phyloP scores from a whole-genome alignment of 2,329 filamentous ascomycete species.

The Coniella vitis region DNA sequence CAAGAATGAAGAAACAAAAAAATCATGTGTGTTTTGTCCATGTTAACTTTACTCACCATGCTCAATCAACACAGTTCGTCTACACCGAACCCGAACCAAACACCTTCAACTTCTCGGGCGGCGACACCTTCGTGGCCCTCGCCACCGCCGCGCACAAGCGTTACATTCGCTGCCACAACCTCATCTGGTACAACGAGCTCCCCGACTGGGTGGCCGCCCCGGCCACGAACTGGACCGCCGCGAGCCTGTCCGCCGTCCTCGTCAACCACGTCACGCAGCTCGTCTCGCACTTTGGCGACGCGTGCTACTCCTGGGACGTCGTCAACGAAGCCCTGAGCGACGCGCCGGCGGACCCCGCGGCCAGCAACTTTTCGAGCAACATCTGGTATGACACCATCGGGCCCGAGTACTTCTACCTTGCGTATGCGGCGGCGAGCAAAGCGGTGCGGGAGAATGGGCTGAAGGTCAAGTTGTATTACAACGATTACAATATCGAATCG shows the following conservation, averaged over 20 bases:
- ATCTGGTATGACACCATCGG: slow-evolving; percentile 47
- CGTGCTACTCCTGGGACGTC: slow-evolving; percentile 47
- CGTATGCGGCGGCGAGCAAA: slow-evolving; percentile 42
- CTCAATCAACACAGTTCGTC: slow-evolving; percentile 1
- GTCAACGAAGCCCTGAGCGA: slow-evolving; percentile 53
- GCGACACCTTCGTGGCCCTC: slow-evolving; percentile 41
- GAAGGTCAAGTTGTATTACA: slow-evolving; percentile 50
- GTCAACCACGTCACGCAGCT: slow-evolving; percentile 45
- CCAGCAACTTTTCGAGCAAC: slow-evolving; percentile 38
- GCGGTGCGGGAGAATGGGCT: slow-evolving; percentile 31
- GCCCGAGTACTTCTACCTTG: slow-evolving; percentile 43
- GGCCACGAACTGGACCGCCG: slow-evolving; percentile 40
- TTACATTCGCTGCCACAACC: slow-evolving; percentile 55
- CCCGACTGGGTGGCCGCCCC: slow-evolving; percentile 40
- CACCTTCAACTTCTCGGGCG: slow-evolving; percentile 54
- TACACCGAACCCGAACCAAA: slow-evolving; percentile 51
- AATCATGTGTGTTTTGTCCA: too few relatives aligned
- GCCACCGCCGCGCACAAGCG: slow-evolving; percentile 36
- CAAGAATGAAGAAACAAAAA: too few relatives aligned
- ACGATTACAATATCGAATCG: slow-evolving; percentile 54
- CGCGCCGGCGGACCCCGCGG: too few relatives aligned
- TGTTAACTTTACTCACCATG: too few relatives aligned
- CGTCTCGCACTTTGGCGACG: slow-evolving; percentile 38
- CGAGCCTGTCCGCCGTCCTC: slow-evolving; percentile 42
- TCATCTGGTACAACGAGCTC: slow-evolving; percentile 39